Conservation (phyloP, 2,329 filamentous ascomycete genomes). For the Saccharata proteae region DNA sequence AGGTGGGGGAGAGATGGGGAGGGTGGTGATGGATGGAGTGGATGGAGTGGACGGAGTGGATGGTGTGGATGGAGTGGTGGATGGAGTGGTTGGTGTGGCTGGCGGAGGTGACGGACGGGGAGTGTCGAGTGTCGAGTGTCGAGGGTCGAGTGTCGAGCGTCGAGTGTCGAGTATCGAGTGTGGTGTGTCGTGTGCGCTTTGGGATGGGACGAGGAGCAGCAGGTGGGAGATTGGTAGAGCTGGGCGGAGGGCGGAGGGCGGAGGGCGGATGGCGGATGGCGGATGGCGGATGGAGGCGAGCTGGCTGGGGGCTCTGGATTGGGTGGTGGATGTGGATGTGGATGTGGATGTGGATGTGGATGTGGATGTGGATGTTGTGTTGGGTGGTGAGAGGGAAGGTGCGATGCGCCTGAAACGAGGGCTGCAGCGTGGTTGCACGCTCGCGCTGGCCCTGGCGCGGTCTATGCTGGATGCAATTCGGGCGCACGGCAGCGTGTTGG, state of each 20-base stretch:
- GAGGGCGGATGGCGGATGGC: too few relatives aligned
- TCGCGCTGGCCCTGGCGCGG: constrained; percentile 6
- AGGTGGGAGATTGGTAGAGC: too few relatives aligned
- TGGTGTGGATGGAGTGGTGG: constrained; percentile 31
- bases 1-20: too few relatives aligned
- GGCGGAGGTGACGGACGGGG: constrained; percentile 18
- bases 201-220: too few relatives aligned
- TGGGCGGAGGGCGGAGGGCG: too few relatives aligned
- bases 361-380: constrained; percentile 35
- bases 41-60: constrained; percentile 29
- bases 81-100: background rate
- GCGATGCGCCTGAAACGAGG: constrained; percentile 9
- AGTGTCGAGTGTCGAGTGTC: too few relatives aligned
- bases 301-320: constrained; percentile 38
- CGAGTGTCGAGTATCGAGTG: too few relatives aligned
- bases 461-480: constrained; percentile 8
- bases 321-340: constrained; percentile 35
- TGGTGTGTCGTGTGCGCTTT: constrained; percentile 16
- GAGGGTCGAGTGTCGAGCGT: too few relatives aligned
- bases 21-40: too few relatives aligned
- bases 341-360: constrained; percentile 44
- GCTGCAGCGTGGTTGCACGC: constrained; percentile 7
- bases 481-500: constrained; percentile 6
- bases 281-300: too few relatives aligned
- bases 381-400: constrained; percentile 9